Evolutionary conservation across 176 grass and related monocot genomes (phyloP).

Genomic region (Zea mays): Zm-B73-REFERENCE-NAM-5.0 NC_050098.1:201063501-201064000

Average conservation of each 20-base stretch:
- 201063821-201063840: conserved; percentile 5
- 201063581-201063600: conserved; percentile 49
- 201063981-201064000: neutral
- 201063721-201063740: conserved; percentile 37
- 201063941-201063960: too few species aligned
- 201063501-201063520: neutral
- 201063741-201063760: conserved; percentile 15
- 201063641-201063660: neutral
- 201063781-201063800: conserved; percentile 20
- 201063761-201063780: neutral
- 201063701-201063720: conserved; percentile 33
- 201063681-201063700: neutral
- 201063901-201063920: neutral
- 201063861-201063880: neutral
- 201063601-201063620: neutral
- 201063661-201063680: conserved; percentile 25
- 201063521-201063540: neutral
- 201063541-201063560: neutral
- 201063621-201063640: neutral
- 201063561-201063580: conserved; percentile 2
- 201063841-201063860: neutral
- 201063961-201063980: neutral
- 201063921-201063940: conserved; percentile 69
- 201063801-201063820: neutral
- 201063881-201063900: neutral